Evolutionary conservation across 768 basidiomycete species (phyloP), one percentile per base, ranked within the genome.

Genomic region (Antrodiella citrinella): DNA sequence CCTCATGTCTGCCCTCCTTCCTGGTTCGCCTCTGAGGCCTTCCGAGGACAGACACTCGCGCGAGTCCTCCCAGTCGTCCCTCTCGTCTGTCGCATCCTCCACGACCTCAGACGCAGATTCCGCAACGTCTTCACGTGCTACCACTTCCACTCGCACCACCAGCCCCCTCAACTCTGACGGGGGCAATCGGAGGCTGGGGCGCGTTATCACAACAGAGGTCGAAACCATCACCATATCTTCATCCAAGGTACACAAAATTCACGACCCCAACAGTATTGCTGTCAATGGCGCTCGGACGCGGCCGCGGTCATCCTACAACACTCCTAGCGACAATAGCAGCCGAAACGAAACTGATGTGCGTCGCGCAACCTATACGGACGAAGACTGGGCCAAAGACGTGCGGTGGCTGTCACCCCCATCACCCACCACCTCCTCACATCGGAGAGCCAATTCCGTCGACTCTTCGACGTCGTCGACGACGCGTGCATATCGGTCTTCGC

Each of bases 381-480:
- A 80, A 47, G 77, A 83, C 55, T 86, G 82, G 85, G 75, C 80
- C 11, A 77, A 74, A 54, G 84, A 86, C 45, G 76, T 84, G 15
- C 73, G 80, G 26, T 84, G 80, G 80, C 76, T 87, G 24, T 74
- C 69, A 46, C 61, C 76, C 35, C 13, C 52, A 22, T 23, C 25
- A 23, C 11, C 54, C 41, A 43, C 42, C 51, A n/a, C 22, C 22
- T 5, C 50, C 10, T 22, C 48, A 19, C 49, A 23, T 43, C 41
- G 41, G 9, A 43, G 30, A 35, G 30, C 30, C 7, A 35, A 35
- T 15, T 35, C 30, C 30, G 30, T 35, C 7, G 30, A 35, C 30
- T 35, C 30, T 5, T 43, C n/a, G n/a, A n/a, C 41, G 41, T 43
- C 41, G 9, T 22, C 41, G 19, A n/a, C n/a, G n/a, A n/a, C n/a